These are phyloP conservation scores for Scedosporium dehoogii DNA, from an alignment of 2,329 filamentous ascomycete genomes.

Conservation along the genomic window DNA sequence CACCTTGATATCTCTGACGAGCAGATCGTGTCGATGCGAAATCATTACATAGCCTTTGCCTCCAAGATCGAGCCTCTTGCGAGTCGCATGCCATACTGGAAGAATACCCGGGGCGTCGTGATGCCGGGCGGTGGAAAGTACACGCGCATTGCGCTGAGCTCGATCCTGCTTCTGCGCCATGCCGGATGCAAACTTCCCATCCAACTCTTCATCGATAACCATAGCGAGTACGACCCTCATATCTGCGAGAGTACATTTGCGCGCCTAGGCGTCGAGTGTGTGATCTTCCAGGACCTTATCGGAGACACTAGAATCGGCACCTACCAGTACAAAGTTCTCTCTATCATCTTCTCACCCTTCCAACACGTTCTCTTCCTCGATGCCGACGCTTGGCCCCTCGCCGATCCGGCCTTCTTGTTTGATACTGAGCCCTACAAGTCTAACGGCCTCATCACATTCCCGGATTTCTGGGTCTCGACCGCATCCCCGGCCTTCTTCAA, in stretches of 20 bases:
- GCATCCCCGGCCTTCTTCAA: slow-evolving; percentile 32
- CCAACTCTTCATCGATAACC: slow-evolving; percentile 24
- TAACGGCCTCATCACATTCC: slow-evolving; percentile 45
- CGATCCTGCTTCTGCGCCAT: slow-evolving; percentile 40
- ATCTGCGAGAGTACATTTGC: slow-evolving; percentile 21
- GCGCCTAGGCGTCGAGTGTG: slow-evolving; percentile 20
- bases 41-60: slow-evolving; percentile 20
- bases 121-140: slow-evolving; percentile 37
- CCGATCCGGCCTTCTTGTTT: slow-evolving; percentile 31
- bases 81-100: slow-evolving; percentile 16
- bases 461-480: slow-evolving; percentile 40
- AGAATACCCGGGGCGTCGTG: slow-evolving; percentile 33
- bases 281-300: slow-evolving; percentile 20
- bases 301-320: slow-evolving; percentile 20
- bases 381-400: slow-evolving; percentile 41
- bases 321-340: slow-evolving; percentile 47
- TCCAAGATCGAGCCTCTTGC: background rate
- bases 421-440: slow-evolving; percentile 38
- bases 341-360: slow-evolving; percentile 48
- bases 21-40: slow-evolving; percentile 6
- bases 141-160: slow-evolving; percentile 37
- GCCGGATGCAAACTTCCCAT: slow-evolving; percentile 39
- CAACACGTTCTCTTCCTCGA: slow-evolving; percentile 50
- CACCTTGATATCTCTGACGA: slow-evolving; percentile 5
- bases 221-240: slow-evolving; percentile 17